Evolutionary conservation across 2,329 filamentous ascomycete species (phyloP).

Genomic region (Coleophoma crateriformis): DNA sequence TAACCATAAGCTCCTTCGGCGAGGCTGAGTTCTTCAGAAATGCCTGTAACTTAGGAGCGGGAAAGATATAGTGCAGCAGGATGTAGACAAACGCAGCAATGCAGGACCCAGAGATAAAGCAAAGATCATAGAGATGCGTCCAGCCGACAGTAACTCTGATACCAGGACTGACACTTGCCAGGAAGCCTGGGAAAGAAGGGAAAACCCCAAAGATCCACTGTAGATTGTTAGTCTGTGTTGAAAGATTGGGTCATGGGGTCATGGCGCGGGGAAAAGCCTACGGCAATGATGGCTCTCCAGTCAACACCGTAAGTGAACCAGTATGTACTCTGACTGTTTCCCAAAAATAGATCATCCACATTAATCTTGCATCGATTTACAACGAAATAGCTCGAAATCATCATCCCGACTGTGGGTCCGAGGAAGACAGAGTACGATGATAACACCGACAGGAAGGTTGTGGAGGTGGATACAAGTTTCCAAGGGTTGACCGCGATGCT

Average conservation of each 20-base stretch:
- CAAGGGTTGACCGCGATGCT: constrained; percentile 40
- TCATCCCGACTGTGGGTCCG: constrained; percentile 35
- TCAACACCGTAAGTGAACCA: constrained; percentile 8
- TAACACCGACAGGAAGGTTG: constrained; percentile 40
- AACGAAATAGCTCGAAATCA: constrained; percentile 34
- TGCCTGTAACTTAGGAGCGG: constrained; percentile 1
- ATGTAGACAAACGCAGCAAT: constrained; percentile 15
- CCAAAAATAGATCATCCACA: constrained; percentile 26
- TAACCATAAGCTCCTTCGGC: constrained; percentile 1
- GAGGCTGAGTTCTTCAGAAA: constrained; percentile 4
- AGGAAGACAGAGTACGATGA: constrained; percentile 39
- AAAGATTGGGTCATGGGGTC: neutral
- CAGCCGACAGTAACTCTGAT: constrained; percentile 30
- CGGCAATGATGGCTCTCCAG: constrained; percentile 8
- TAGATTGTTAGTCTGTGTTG: neutral
- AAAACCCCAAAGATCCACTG: constrained; percentile 34
- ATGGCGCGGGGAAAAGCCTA: constrained; percentile 12
- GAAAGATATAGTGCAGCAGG: constrained; percentile 13
- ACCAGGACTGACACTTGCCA: constrained; percentile 30
- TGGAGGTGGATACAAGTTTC: constrained; percentile 39
- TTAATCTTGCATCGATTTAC: constrained; percentile 25
- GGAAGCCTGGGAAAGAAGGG: constrained; percentile 36
- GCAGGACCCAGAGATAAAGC: constrained; percentile 13
- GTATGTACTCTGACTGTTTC: constrained; percentile 10
- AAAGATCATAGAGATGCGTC: constrained; percentile 20